A percentile compares a stretch with the other conserved stretches of the same genome.
These are phyloP conservation scores for Corymbia citriodora DNA, from an alignment of 441 rosid species.

Conservation along the genomic window DNA sequence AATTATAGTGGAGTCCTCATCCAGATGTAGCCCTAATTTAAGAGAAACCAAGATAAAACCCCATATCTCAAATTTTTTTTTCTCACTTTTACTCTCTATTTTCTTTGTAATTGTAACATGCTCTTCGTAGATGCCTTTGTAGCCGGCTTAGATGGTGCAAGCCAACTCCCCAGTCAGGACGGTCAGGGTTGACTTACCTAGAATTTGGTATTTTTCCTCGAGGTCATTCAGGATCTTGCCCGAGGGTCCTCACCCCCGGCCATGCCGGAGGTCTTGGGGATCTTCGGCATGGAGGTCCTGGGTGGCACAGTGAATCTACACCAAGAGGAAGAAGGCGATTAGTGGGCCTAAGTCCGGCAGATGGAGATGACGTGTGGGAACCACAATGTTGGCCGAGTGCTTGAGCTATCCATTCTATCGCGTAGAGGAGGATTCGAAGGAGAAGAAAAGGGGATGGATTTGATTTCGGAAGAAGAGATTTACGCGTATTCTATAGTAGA, in stretches of 20 bases:
- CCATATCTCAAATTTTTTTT: neutral
- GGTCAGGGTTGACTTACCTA: neutral
- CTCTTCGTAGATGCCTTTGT: neutral
- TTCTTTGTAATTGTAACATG: neutral
- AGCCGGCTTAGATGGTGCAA: neutral
- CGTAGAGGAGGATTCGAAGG: neutral
- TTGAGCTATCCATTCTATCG: neutral
- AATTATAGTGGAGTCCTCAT: too few species aligned
- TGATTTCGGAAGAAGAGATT: neutral
- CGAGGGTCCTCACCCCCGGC: neutral
- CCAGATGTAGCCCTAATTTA: neutral
- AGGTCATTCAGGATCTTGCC: neutral
- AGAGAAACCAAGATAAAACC: neutral
- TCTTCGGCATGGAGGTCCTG: neutral
- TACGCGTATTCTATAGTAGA: neutral
- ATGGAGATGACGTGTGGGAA: neutral
- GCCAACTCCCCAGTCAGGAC: neutral
- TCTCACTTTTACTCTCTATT: neutral
- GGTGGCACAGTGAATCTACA: neutral
- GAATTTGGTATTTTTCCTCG: neutral
- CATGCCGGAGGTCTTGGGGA: neutral
- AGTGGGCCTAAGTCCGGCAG: neutral
- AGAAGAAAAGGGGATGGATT: neutral
- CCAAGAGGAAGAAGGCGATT: neutral
- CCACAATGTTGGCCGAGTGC: neutral